These are phyloP conservation scores for Solanum gandarillasii DNA, from an alignment of 257 asterid species.

Conservation along the genomic window DNA sequence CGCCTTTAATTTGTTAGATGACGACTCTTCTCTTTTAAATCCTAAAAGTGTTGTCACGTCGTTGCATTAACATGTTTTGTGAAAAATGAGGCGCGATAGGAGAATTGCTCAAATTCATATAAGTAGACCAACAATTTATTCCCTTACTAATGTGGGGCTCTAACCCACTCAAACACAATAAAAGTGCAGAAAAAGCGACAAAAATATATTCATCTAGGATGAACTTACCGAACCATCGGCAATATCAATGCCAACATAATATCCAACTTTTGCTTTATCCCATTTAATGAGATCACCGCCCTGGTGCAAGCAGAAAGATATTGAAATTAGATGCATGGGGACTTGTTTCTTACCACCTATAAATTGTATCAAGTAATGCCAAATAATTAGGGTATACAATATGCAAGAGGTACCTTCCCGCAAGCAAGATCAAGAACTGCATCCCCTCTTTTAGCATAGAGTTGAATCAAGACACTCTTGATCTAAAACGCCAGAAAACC, in stretches of 20 bases:
- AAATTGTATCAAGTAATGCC: not conserved
- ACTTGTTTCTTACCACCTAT: not conserved
- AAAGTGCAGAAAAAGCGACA: not conserved
- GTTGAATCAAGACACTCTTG: slow-evolving; percentile 90
- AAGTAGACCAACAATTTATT: not conserved
- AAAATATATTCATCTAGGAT: not conserved
- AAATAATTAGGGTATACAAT: not conserved
- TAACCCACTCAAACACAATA: not conserved
- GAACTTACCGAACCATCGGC: slow-evolving; percentile 87
- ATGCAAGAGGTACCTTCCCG: slow-evolving; percentile 55
- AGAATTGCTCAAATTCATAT: not conserved
- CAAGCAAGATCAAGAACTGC: slow-evolving; percentile 95
- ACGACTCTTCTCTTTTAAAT: no score
- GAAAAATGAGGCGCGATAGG: no score
- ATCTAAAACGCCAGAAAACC: slow-evolving; percentile 30
- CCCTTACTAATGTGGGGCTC: not conserved
- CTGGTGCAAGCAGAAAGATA: slow-evolving; percentile 26
- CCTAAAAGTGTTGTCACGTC: no score
- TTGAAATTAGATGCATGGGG: not conserved
- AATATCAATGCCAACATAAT: slow-evolving; percentile 90
- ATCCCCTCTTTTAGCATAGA: slow-evolving; percentile 73
- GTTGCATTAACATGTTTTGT: no score
- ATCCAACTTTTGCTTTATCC: slow-evolving; percentile 92
- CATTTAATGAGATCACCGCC: slow-evolving; percentile 98
- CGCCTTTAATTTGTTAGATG: no score